Conservation (phyloP, 768 basidiomycete genomes). For the Roridomyces roridus region DNA sequence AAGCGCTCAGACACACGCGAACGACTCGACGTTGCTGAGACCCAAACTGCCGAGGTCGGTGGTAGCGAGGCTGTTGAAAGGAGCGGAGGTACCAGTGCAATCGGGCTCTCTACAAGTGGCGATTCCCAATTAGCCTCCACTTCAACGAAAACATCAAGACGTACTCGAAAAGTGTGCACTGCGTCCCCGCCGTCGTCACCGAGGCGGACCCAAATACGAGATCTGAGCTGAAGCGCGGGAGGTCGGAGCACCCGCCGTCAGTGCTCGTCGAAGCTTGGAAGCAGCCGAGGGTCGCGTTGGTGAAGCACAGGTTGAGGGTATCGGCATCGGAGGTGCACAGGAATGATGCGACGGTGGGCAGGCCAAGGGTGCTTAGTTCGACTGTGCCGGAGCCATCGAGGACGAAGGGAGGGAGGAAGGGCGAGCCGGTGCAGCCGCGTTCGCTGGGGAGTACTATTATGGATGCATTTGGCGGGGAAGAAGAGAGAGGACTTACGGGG, state of each 20-base stretch:
- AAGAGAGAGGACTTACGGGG: neutral
- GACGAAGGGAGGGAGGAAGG: neutral
- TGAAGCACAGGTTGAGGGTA: constrained; percentile 12
- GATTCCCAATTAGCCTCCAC: too few species aligned
- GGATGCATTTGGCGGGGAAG: neutral
- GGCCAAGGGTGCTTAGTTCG: constrained; percentile 14
- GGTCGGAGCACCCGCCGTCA: neutral
- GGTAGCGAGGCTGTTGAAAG: neutral
- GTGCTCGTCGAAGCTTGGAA: constrained; percentile 13
- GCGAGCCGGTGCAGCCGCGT: neutral
- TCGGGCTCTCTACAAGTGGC: too few species aligned
- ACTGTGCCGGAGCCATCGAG: constrained; percentile 1
- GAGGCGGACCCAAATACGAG: neutral
- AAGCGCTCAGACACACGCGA: neutral
- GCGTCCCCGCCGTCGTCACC: constrained; percentile 3
- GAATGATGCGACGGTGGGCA: constrained; percentile 14
- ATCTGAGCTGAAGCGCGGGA: neutral
- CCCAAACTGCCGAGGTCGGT: neutral
- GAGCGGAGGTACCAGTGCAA: too few species aligned
- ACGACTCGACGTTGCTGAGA: constrained; percentile 6
- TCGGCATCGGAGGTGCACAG: constrained; percentile 12
- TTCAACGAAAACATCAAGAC: neutral
- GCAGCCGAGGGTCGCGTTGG: neutral
- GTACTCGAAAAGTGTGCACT: constrained; percentile 12
- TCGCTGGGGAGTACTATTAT: neutral